Conservation (phyloP, 495 filamentous ascomycete genomes). For the Podospora bellae-mahoneyi region DNA sequence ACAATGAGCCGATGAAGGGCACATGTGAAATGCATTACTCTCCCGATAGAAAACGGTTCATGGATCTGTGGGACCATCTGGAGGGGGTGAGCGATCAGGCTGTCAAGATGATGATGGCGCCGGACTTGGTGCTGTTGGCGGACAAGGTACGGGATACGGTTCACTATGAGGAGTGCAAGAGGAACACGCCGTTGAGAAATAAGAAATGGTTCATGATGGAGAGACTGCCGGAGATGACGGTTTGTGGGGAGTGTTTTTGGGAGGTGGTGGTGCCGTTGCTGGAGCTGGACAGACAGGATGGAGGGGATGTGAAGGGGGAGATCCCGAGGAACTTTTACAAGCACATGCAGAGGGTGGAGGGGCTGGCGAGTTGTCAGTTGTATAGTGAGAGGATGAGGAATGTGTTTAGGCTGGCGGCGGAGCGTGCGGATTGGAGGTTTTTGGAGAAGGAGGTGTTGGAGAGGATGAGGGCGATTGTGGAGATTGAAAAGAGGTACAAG, state of each 20-base stretch:
- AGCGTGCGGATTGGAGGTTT: slow-evolving; percentile 53
- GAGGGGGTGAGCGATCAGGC: slow-evolving; percentile 42
- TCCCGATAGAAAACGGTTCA: slow-evolving; percentile 41
- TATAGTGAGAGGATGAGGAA: slow-evolving; percentile 72
- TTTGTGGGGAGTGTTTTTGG: slow-evolving; percentile 58
- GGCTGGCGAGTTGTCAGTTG: slow-evolving; percentile 61
- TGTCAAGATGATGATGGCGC: slow-evolving; percentile 27
- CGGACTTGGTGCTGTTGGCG: slow-evolving; percentile 38
- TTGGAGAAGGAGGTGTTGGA: slow-evolving; percentile 51
- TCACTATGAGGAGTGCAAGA: slow-evolving; percentile 36
- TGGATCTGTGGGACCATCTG: slow-evolving; percentile 42
- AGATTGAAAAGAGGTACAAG: slow-evolving; percentile 31
- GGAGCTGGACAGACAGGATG: slow-evolving; percentile 37
- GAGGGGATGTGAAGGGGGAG: slow-evolving; percentile 36
- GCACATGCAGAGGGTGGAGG: slow-evolving; percentile 42
- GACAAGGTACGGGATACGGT: slow-evolving; percentile 35
- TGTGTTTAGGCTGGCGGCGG: slow-evolving; percentile 58
- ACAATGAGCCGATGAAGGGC: slow-evolving; percentile 33
- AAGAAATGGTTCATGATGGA: slow-evolving; percentile 42
- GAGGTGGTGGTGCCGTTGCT: slow-evolving; percentile 64
- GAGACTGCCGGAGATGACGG: slow-evolving; percentile 38
- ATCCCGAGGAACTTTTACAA: slow-evolving; percentile 59
- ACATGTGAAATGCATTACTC: slow-evolving; percentile 41
- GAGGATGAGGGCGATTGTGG: slow-evolving; percentile 37
- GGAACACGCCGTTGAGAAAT: slow-evolving; percentile 28